A percentile compares a stretch with the other conserved stretches of the same genome.
Evolutionary conservation across 257 asterid species (phyloP).

Genomic region (Thymus mandschuricus): DNA sequence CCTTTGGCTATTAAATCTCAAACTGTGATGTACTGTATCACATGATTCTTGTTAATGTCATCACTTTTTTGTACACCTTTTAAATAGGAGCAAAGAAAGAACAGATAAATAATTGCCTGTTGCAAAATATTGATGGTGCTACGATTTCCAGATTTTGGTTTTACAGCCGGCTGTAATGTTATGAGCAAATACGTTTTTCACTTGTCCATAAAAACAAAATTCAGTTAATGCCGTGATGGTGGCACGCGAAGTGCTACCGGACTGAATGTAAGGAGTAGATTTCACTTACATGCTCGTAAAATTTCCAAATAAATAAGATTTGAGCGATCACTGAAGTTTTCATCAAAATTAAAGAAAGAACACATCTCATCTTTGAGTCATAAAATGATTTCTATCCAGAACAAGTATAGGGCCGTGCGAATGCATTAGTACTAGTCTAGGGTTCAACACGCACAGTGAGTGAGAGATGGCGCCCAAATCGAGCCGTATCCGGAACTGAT

Average conservation of each 20-base stretch:
- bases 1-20: conserved; percentile 19
- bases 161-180: neutral
- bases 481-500: conserved; percentile 52
- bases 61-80: conserved; percentile 16
- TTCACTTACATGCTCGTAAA: no score
- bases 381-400: no score
- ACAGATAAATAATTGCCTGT: neutral
- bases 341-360: no score
- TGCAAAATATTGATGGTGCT: neutral
- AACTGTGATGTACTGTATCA: conserved; percentile 9
- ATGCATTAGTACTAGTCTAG: neutral
- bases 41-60: conserved; percentile 4
- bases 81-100: neutral
- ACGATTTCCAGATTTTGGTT: neutral
- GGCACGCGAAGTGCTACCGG: no score
- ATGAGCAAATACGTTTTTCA: neutral
- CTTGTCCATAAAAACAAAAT: neutral
- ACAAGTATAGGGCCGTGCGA: no score
- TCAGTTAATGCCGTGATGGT: no score
- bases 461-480: conserved; percentile 48
- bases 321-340: no score
- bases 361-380: no score
- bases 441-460: conserved; percentile 7
- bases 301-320: no score
- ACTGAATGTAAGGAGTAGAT: no score